Base-by-base conservation (phyloP, 176 grass and related monocot genomes). In the Bonia amplexicaulis region DNA sequence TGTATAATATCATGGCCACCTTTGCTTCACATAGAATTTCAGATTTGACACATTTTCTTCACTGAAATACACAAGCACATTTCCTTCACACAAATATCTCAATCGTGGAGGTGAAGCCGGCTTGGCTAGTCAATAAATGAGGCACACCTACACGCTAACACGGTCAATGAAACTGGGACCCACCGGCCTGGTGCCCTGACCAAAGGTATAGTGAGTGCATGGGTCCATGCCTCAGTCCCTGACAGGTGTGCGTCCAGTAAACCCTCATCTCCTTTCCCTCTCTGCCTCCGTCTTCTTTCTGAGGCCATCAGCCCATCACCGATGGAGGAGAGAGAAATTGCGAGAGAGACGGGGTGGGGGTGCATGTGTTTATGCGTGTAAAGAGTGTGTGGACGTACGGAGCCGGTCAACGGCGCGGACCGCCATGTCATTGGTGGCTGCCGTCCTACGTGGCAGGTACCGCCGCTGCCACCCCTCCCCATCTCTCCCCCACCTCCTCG, bases 381-480 rank as follows among this genome's bases (percentile, higher is more conserved):
- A 46, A 71, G 68, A 71, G 68, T 8, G 42, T 6, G 20, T 7
- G 12, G 1, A 65, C 41, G 89, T 92, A 95, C 93, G 93, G 93
- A 84, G 1, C 0, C 78, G 3, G 93, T 95, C 93, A 95, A 95
- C 85, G 78, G 74, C 58, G 25, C 75, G 82, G 86, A 88, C 93
- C 71, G 85, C 90, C 82, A 79, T 42, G 88, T 80, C 85, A 87
- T 83, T 84, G 80, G 63, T 10, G 11, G 19, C 22, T 9, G 44
- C 15, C 26, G 48, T 89, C 74, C 87, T 42, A 91, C 89, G 89
- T 91, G 89, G 89, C 87, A 45, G 8, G 39, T 37, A n/a, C 40
- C 1, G 35, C 45, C 74, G 74, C 59, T 29, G 76, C 76, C 89
- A 86, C 85, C 59, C 80, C 58, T 3, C 6, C 0, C 31, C 31